Conservation (phyloP, 805 yeast genomes). For the Kodamaea laetipori region DNA sequence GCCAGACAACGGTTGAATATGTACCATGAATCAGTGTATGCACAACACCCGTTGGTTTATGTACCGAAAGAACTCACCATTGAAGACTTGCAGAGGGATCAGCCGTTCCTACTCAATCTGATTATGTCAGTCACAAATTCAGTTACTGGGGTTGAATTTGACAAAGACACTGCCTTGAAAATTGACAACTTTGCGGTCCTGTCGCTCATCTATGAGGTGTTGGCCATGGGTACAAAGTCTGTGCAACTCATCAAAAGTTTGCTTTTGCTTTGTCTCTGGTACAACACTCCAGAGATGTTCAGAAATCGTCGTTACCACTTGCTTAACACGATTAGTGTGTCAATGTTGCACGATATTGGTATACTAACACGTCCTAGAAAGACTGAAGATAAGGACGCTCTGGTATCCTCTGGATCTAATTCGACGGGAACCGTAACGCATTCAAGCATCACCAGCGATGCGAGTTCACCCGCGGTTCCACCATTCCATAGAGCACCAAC, state of each 20-base stretch:
- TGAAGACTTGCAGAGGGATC: slow-evolving; percentile 48
- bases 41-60: slow-evolving; percentile 58
- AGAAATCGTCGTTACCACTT: slow-evolving; percentile 78
- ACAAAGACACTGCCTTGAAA: slow-evolving; percentile 45
- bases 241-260: slow-evolving; percentile 66
- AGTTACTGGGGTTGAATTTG: slow-evolving; percentile 33
- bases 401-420: neutral
- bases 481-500: neutral
- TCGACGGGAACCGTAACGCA: neutral
- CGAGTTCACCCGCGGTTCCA: neutral
- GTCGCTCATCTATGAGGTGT: slow-evolving; percentile 56
- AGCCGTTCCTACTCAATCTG: slow-evolving; percentile 65
- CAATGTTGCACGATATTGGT: slow-evolving; percentile 76
- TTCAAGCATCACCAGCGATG: neutral
- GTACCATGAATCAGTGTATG: slow-evolving; percentile 51
- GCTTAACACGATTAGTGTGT: slow-evolving; percentile 62
- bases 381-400: neutral
- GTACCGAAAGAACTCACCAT: slow-evolving; percentile 48
- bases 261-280: slow-evolving; percentile 70
- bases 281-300: slow-evolving; percentile 79
- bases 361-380: slow-evolving; percentile 32
- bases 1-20: slow-evolving; percentile 55
- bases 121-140: slow-evolving; percentile 64
- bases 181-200: slow-evolving; percentile 57
- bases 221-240: slow-evolving; percentile 70